These are phyloP conservation scores for Aspergillus versicolor DNA, from an alignment of 2,329 filamentous ascomycete species.

Conservation along the genomic window DNA sequence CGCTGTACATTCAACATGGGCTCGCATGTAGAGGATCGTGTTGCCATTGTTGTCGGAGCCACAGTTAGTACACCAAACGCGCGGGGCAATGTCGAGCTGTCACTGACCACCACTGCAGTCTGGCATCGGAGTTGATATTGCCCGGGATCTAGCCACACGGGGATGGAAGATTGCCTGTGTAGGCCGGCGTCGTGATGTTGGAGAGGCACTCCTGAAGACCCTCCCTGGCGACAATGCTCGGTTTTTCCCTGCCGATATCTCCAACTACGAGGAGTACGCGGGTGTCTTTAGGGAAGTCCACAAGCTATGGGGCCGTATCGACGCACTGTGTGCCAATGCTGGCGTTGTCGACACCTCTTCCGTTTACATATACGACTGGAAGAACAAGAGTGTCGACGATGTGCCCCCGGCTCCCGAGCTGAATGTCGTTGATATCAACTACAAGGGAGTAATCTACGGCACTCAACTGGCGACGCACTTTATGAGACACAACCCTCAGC, in stretches of 20 bases:
- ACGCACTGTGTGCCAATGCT: constrained; percentile 52
- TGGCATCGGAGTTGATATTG: constrained; percentile 48
- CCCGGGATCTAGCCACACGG: constrained; percentile 34
- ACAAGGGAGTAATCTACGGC: constrained; percentile 53
- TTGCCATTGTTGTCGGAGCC: background rate
- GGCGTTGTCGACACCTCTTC: constrained; percentile 50
- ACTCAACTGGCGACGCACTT: constrained; percentile 53
- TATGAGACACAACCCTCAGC: constrained; percentile 50
- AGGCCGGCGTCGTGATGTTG: constrained; percentile 38
- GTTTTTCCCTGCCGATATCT: constrained; percentile 50
- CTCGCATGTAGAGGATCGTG: background rate
- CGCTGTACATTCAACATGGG: background rate
- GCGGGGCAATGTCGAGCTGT: background rate
- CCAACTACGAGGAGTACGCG: constrained; percentile 48
- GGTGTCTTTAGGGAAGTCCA: constrained; percentile 45
- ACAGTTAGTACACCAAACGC: background rate
- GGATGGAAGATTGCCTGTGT: constrained; percentile 36
- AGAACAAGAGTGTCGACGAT: constrained; percentile 27
- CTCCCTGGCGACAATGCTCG: constrained; percentile 31
- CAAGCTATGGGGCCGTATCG: constrained; percentile 47
- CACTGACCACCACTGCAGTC: constrained; percentile 23
- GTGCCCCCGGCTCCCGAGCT: constrained; percentile 49
- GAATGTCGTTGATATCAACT: constrained; percentile 50
- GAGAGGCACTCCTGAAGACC: constrained; percentile 34
- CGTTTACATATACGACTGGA: constrained; percentile 44